Conservation (phyloP, 768 basidiomycete genomes). For the Serendipita vermifera region DNA sequence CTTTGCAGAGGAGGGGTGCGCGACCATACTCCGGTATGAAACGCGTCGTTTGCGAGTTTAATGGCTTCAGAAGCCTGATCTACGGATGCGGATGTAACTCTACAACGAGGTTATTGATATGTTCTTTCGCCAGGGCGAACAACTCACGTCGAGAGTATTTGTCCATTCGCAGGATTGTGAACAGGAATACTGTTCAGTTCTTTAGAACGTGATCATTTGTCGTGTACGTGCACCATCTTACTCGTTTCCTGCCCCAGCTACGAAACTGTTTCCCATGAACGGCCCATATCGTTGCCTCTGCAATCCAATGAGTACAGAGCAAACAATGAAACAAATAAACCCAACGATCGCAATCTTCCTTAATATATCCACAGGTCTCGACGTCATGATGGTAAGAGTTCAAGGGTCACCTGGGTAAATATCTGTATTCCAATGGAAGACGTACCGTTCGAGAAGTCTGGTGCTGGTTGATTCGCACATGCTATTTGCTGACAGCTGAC, state of each 20-base stretch:
- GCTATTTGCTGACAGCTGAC: neutral
- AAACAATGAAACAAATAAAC: neutral
- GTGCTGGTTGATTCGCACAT: neutral
- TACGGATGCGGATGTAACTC: slow-evolving; percentile 38
- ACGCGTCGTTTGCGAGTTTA: slow-evolving; percentile 40
- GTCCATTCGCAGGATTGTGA: slow-evolving; percentile 55
- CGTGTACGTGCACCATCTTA: neutral
- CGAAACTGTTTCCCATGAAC: neutral
- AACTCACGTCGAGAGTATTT: slow-evolving; percentile 26
- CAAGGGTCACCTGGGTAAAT: neutral
- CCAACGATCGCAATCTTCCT: slow-evolving; percentile 1
- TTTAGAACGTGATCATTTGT: neutral
- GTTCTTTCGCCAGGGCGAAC: neutral
- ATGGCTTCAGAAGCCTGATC: slow-evolving; percentile 43
- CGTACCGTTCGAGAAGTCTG: neutral
- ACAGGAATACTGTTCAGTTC: slow-evolving; percentile 34
- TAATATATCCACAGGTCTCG: neutral
- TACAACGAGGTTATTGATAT: neutral
- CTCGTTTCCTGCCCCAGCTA: neutral
- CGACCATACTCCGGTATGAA: slow-evolving; percentile 63
- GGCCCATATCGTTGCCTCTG: neutral
- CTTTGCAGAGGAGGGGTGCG: slow-evolving; percentile 43
- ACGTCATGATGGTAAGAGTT: slow-evolving; percentile 1
- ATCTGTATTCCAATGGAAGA: neutral
- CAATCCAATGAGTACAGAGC: neutral